Base-by-base conservation (phyloP, 1,139 yeast genomes). In the Debaryomycetaceae sp. region DNA sequence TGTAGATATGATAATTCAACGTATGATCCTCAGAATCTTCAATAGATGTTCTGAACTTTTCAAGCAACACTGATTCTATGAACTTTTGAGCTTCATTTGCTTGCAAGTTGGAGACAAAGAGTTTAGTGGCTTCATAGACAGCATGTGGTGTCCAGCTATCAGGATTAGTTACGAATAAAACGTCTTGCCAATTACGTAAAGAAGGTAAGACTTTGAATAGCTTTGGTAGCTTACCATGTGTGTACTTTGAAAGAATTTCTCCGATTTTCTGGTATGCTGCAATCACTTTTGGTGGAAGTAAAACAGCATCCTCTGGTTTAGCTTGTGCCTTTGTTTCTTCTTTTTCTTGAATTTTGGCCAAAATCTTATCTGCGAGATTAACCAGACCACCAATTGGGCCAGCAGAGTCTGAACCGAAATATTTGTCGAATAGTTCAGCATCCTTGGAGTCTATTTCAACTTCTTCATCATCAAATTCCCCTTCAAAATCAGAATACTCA, bases 81-180 rank as follows among this genome's bases (percentile, higher is more conserved):
- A 88, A 92, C 53, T 79, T 82, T 60, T 89, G 96, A 4, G 97
- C 92, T 62, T 92, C 95, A 48, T 79, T 78, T 9, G 98, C 87
- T 42, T 81, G 81, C 58, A 92, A 75, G 53, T 88, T 89, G 13
- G 98, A 89, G 2, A 92, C 95, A 63, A 94, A 91, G 37, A 92
- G 68, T 60, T 89, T 87, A 8, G 98, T 88, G 3, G 97, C 98
- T 61, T 94, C 98, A 58, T 85, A 92, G 2, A 86, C 83, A 2
- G 95, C 96, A 58, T 91, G 94, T n/a, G 97, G 92, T 5, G 98
- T 87, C 99, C 99, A 92, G 24, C 73, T 69, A 45, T 81, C 88
- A 8, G 98, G 98, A 51, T 87, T 81, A 3, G 98, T 91, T 22
- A 92, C 97, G 55, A 82, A 91, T 31, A 92, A 69, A 30, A 94